Percentiles rank a stretch among this genome's conserved stretches.
Conservation (phyloP, 352 stramenopile species). For the Pythium periplocum region DNA sequence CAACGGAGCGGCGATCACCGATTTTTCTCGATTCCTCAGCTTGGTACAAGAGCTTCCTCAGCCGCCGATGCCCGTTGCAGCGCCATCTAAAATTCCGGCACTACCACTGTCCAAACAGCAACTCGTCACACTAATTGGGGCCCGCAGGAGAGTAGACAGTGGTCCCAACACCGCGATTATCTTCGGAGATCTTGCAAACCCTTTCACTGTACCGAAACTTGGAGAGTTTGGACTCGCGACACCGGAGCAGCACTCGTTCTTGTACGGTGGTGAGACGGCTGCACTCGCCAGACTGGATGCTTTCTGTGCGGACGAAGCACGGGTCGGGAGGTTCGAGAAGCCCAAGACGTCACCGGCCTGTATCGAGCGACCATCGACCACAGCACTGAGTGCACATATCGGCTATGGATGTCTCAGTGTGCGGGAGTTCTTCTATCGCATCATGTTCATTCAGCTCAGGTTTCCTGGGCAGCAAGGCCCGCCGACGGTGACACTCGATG, state of each 20-base stretch:
- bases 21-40: constrained; percentile 53
- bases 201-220: constrained; percentile 40
- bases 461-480: constrained; percentile 78
- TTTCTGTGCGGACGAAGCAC: constrained; percentile 59
- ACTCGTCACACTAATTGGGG: constrained; percentile 25
- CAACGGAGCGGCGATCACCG: constrained; percentile 27
- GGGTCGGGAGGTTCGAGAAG: constrained; percentile 93
- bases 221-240: constrained; percentile 29
- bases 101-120: constrained; percentile 19
- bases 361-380: constrained; percentile 86
- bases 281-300: constrained; percentile 43
- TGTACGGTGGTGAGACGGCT: constrained; percentile 50
- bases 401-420: constrained; percentile 86
- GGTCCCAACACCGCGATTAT: constrained; percentile 2
- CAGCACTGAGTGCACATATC: constrained; percentile 91
- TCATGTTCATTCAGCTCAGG: constrained; percentile 86
- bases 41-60: constrained; percentile 49
- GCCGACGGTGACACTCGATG: constrained; percentile 87
- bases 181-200: constrained; percentile 6
- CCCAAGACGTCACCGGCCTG: constrained; percentile 90
- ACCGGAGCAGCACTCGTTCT: constrained; percentile 33
- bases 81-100: constrained; percentile 21
- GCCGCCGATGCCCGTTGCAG: constrained; percentile 35
- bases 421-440: constrained; percentile 70
- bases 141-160: constrained; percentile 9